Base-by-base conservation (phyloP, 129 eudicot genomes). In the Centaurea solstitialis region DNA sequence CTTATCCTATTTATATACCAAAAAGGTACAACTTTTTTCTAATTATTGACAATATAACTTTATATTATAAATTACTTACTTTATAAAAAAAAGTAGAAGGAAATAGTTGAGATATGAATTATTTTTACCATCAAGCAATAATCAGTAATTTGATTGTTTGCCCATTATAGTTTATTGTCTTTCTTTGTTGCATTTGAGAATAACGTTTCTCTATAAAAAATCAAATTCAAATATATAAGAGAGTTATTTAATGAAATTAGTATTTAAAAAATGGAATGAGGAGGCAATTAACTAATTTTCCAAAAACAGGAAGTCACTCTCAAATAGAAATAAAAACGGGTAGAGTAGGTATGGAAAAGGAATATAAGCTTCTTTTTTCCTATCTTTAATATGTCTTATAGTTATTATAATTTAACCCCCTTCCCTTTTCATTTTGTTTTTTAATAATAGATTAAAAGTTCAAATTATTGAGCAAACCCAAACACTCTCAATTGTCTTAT, bases 341-440 rank as follows among this genome's bases (percentile, higher is more conserved):
- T 33, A 75, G n/a, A 75, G 76, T 81, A 68, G 85, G 76, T 81
- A 81, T 68, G 12, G 85, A 81, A 75, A 81, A 75, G 85, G 80
- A 81, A 74, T 80, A 74, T 73, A 80, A 65, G 45, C 33, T 81
- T 57, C 9, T 17, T 57, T 57, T 17, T 17, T 50, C 21, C 62
- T 50, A 3, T 50, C 62, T 17, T 50, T 50, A 15, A 50, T 50
- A 50, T 50, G 17, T 50, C 15, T 50, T 15, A 15, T 50, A 15
- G n/a, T 17, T 50, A 50, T 50, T 50, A 50, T 50, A 15, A 15
- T 50, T 50, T 50, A 50, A 15, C 21, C 59, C 59, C 15, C 59
- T 17, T 17, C 15, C 59, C 4, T 47, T 47, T 47, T 17, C 59
- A 47, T 13, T 47, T 47, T 17, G 15, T 47, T 13, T 47, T 47